These are phyloP conservation scores for Saccharomyces hybrid DNA, from an alignment of 1,139 yeast species.

Conservation along the genomic window DNA sequence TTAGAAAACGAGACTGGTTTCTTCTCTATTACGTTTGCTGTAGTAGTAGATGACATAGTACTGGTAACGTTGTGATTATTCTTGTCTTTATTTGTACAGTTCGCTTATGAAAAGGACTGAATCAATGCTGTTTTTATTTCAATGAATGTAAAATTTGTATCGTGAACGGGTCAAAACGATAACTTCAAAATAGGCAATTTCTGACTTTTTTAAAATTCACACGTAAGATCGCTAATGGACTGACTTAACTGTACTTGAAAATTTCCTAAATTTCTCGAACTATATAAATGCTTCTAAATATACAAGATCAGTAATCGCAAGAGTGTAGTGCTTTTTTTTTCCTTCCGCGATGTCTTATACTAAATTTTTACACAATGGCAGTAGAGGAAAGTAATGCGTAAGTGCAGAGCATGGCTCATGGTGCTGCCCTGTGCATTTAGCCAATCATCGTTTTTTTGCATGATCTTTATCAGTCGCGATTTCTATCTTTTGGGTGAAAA, in stretches of 20 bases:
- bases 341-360: neutral
- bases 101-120: neutral
- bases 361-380: neutral
- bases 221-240: neutral
- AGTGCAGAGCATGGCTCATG: neutral
- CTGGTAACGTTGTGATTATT: neutral
- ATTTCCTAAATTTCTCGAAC: neutral
- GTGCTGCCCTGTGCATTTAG: neutral
- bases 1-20: constrained; percentile 86
- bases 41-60: neutral
- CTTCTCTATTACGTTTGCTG: constrained; percentile 37
- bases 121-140: neutral
- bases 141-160: neutral
- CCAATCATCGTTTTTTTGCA: neutral
- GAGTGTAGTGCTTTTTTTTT: neutral
- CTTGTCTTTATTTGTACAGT: neutral
- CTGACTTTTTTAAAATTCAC: neutral
- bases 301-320: neutral
- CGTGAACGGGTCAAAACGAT: neutral
- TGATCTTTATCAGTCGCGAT: neutral
- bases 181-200: neutral
- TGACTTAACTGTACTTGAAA: neutral
- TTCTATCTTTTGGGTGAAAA: neutral
- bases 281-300: neutral
- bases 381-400: neutral